Percentiles rank a stretch among this genome's conserved stretches.
phyloP scores from a whole-genome alignment of 192 early-diverging fungal genomes.

The Tieghemiomyces parasiticus region DNA sequence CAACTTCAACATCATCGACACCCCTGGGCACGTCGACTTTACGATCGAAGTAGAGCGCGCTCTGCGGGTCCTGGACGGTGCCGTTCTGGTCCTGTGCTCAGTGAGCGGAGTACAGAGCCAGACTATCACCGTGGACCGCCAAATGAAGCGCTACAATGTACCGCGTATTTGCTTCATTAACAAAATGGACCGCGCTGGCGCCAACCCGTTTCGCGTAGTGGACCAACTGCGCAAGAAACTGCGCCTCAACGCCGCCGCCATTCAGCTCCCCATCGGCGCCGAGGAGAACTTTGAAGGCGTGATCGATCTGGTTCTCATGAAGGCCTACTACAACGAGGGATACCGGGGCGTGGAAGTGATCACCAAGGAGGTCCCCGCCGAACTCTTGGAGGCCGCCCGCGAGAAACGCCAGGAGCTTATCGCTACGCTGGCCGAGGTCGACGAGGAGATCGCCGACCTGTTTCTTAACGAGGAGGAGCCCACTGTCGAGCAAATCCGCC shows the following conservation, averaged over 20 bases:
- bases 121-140: conserved; percentile 80
- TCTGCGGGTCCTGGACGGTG: conserved; percentile 72
- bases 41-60: conserved; percentile 83
- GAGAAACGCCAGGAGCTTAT: conserved; percentile 62
- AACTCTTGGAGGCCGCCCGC: conserved; percentile 41
- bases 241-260: conserved; percentile 55
- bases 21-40: conserved; percentile 82
- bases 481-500: conserved; percentile 46
- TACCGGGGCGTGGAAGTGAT: conserved; percentile 62
- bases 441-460: conserved; percentile 70
- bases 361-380: conserved; percentile 51
- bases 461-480: conserved; percentile 63
- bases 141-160: conserved; percentile 80
- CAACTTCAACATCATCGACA: conserved; percentile 79
- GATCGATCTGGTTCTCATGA: conserved; percentile 76
- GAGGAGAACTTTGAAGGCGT: conserved; percentile 82
- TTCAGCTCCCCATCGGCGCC: conserved; percentile 75
- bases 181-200: conserved; percentile 82
- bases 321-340: conserved; percentile 84
- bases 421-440: conserved; percentile 63
- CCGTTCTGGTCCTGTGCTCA: conserved; percentile 69
- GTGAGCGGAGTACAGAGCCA: conserved; percentile 78
- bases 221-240: conserved; percentile 70
- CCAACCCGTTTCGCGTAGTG: conserved; percentile 66
- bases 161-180: conserved; percentile 79